Base-by-base conservation (phyloP, 2,329 filamentous ascomycete genomes). In the Cercospora nicotianae region DNA sequence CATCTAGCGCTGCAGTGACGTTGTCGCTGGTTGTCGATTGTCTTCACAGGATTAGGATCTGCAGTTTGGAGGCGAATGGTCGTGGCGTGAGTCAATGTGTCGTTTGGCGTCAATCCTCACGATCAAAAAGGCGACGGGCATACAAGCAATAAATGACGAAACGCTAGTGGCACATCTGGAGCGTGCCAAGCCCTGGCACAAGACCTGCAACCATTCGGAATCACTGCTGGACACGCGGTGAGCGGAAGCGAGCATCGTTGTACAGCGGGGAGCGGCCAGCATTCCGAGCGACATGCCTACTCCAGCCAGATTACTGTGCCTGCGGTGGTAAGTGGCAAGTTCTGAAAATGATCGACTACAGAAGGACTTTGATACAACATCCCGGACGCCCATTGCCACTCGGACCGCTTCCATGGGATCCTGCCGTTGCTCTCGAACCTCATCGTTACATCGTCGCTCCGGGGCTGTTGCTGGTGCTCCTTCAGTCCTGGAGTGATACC, bases 81-180 rank as follows among this genome's bases (percentile, higher is more conserved):
- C 7, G 48, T 16, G 48, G 48, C 23, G 48, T 26, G 23, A 53
- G 48, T 53, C 48, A 53, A 53, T 53, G 48, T 51, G 45, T 23
- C 20, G 10, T 20, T 51, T 51, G 45, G 45, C 45, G 53, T 58
- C 30, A 12, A 20, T 23, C 26, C 26, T 12, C 55, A 18, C 18
- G 28, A 59, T 33, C 55, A 59, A 59, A 59, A 33, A 23, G 55
- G 55, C 55, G 55, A 36, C 55, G 55, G 36, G 55, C 55, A 59
- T 59, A 59, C 55, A 59, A 59, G 55, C 55, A 59, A 36, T 36
- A 59, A 20, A n/a, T 59, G 18, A 20, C 28, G 55, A 59, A 59
- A 31, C 55, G 30, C 55, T 36, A 59, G 55, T 28, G 55, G 28
- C 55, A 20, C 16, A 33, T 59, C 12, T 5, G 30, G 55, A 59